Base-by-base conservation (phyloP, 805 yeast genomes). In the Tetrapisispora fleetii region DNA sequence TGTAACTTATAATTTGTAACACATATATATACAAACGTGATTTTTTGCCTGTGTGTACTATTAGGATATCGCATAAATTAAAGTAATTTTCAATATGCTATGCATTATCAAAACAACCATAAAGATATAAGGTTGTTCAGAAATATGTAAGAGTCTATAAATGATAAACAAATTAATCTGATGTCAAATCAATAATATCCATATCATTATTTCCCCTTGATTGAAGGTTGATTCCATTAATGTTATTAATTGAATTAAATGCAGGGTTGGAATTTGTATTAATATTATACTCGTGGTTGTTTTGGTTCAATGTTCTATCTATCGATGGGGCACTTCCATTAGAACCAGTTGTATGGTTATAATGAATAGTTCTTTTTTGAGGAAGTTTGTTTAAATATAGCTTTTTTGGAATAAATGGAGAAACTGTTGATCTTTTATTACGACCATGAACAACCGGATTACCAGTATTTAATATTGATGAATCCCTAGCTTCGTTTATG, bases 331-430 rank as follows among this genome's bases (percentile, higher is more conserved):
- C n/a, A 9, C 38, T 17, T 36, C 10, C 36, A 17, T 6, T 40
- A 4, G 11, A 14, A 28, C 4, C 4, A 3, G n/a, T 9, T 17
- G 22, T 17, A 9, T 16, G 18, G 4, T 40, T 28, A 24, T 40
- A 10, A 13, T 24, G 4, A 3, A 16, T 19, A 6, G 49, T 58
- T 45, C 68, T 55, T 45, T 64, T 64, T 40, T 58, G 62, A 2
- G 68, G 67, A 4, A 62, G 43, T 28, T 50, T 47, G 35, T 54
- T 56, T 36, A 55, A 38, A 48, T 60, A 63, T 17, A 57, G 59
- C 43, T 57, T 62, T 40, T 56, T 60, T 1, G 69, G 69, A 17
- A 65, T 60, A 49, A 65, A 65, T 8, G 66, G 67, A 0, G 67
- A 63, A 2, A 58, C 59, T n/a, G 48, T 45, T 9, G 50, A 45